phyloP scores from a whole-genome alignment of 2,329 filamentous ascomycete species.

The Onygenales sp. region DNA sequence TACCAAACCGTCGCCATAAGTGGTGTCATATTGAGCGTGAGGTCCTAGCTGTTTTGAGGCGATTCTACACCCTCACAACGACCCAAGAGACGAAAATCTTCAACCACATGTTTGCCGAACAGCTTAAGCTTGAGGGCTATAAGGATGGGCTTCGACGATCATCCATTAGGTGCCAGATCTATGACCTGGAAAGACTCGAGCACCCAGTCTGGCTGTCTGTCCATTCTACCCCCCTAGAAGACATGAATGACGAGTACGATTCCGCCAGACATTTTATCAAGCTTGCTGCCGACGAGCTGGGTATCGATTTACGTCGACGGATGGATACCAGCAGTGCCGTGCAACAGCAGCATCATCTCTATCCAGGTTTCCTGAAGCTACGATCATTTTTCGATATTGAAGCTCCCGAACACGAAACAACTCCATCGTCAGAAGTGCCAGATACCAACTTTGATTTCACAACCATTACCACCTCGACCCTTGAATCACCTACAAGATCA shows the following conservation, averaged over 20 bases:
- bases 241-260: not conserved
- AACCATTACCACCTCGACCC: not conserved
- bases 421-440: no score
- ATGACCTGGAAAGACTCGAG: slow-evolving; percentile 10
- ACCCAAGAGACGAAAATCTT: slow-evolving; percentile 17
- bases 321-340: no score
- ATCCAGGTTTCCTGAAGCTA: not conserved
- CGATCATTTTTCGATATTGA: not conserved
- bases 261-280: slow-evolving; percentile 1
- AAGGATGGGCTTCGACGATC: slow-evolving; percentile 1
- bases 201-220: slow-evolving; percentile 18
- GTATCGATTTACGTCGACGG: not conserved
- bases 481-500: no score
- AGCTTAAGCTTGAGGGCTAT: slow-evolving; percentile 16
- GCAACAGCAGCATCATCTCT: not conserved
- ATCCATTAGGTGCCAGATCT: slow-evolving; percentile 16
- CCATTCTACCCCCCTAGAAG: slow-evolving; percentile 8
- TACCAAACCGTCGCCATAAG: not conserved
- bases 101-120: slow-evolving; percentile 14
- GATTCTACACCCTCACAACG: slow-evolving; percentile 3
- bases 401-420: not conserved
- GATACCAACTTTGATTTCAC: not conserved
- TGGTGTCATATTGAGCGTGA: slow-evolving; percentile 6
- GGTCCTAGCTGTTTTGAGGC: slow-evolving; percentile 5
- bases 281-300: not conserved